Base-by-base conservation (phyloP, 2,329 filamentous ascomycete species). In the Cylindrodendrum hubeiense region DNA sequence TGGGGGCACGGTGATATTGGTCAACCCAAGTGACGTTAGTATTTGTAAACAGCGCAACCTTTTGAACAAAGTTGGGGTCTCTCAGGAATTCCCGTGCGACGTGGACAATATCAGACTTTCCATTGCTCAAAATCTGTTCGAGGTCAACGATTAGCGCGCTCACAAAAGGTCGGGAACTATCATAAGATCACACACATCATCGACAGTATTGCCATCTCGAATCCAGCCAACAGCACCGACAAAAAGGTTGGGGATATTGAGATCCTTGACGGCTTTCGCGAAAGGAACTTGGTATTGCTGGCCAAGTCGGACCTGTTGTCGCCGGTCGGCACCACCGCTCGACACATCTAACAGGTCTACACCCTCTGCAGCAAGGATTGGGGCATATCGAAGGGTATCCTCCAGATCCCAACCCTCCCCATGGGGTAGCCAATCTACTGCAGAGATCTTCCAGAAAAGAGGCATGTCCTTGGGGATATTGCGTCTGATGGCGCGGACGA, bases 391-490 rank as follows among this genome's bases (percentile, higher is more conserved):
- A 17, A 37, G 30, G 6, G 43, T 39, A 30, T 57, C 43, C n/a
- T 57, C 54, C 5, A 57, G 26, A 5, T 46, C 43, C 51, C 51
- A 54, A 28, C 51, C 51, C n/a, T 54, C 19, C 2, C 34, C 51
- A 7, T 41, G 7, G 8, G 51, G 51, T 12, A 64, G 47, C 60
- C 60, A 64, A 24, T 64, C 60, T 15, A 43, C 51, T 5, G 60
- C 60, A 34, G 47, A 54, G 26, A 64, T 64, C 17, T 51, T 50
- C 24, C 43, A 50, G 24, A 59, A 49, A 15, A 64, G 28, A 24
- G 60, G 60, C 54, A 55, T 64, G 12, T 47, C 21, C 37, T 54
- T 39, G 26, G 60, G 60, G 6, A 64, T 58, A 28, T 49, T 47
- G 15, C 30, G 26, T 12, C 60, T 47, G 4, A 52, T 41, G 22